Percentiles rank a stretch among this genome's conserved stretches.
Conservation (phyloP, 345 rosid genomes). For the Isatis tinctoria region DNA sequence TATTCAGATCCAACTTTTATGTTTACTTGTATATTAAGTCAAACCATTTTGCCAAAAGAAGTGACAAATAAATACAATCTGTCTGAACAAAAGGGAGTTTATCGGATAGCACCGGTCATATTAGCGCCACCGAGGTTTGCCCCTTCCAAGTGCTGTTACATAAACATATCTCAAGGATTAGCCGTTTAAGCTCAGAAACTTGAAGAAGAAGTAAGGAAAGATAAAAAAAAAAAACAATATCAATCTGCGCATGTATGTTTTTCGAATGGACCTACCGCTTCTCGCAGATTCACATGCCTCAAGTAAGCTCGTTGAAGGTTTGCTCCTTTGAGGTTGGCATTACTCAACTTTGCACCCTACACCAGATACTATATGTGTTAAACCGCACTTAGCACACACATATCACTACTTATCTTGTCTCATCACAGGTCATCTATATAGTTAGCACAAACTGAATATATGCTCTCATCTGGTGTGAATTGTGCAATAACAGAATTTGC, state of each 20-base stretch:
- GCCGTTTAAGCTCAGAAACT: neutral
- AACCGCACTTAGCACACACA: neutral
- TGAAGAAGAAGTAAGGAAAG: neutral
- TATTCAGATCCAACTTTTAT: neutral
- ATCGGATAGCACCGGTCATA: constrained; percentile 72
- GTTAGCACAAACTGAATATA: neutral
- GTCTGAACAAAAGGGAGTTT: constrained; percentile 15
- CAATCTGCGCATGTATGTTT: neutral
- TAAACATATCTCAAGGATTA: neutral
- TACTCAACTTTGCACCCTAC: constrained; percentile 85
- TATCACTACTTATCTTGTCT: neutral
- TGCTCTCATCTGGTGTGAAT: neutral
- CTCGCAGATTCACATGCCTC: constrained; percentile 78
- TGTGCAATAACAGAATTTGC: neutral
- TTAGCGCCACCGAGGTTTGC: constrained; percentile 91
- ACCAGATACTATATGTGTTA: neutral
- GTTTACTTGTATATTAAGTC: neutral
- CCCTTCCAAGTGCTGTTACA: constrained; percentile 70
- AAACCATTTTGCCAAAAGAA: neutral
- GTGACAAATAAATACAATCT: neutral
- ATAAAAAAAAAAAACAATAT: neutral
- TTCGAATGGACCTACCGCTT: constrained; percentile 68
- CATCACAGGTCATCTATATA: neutral
- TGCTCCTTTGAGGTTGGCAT: constrained; percentile 85
- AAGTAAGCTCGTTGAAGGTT: constrained; percentile 92